Percentiles rank a stretch among this genome's conserved stretches.
Conservation (phyloP, 495 filamentous ascomycete species). For the Hyphodiscus hymeniophilus region DNA sequence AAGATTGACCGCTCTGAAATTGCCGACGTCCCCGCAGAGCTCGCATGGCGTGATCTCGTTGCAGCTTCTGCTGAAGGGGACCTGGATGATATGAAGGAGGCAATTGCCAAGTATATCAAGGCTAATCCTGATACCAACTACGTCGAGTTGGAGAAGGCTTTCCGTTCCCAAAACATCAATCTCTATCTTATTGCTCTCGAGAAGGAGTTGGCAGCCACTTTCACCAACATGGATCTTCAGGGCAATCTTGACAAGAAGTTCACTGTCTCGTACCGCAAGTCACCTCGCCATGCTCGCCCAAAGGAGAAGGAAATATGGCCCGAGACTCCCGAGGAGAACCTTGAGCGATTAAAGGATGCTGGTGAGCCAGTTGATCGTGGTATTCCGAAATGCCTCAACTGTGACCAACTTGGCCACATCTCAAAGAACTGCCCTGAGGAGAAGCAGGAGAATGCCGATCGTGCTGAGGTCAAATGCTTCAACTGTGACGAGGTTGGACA, state of each 20-base stretch:
- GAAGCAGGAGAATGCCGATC: slow-evolving; percentile 35
- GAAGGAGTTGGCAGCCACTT: slow-evolving; percentile 48
- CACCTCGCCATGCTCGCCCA: slow-evolving; percentile 53
- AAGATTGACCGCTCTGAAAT: slow-evolving; percentile 56
- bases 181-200: slow-evolving; percentile 72
- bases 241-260: slow-evolving; percentile 73
- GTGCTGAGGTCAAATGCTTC: slow-evolving; percentile 54
- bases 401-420: slow-evolving; percentile 63
- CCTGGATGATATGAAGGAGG: slow-evolving; percentile 65
- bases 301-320: slow-evolving; percentile 39
- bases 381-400: slow-evolving; percentile 22
- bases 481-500: slow-evolving; percentile 68
- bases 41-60: slow-evolving; percentile 62
- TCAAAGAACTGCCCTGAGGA: slow-evolving; percentile 54
- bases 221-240: slow-evolving; percentile 67
- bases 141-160: slow-evolving; percentile 60
- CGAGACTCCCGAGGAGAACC: too few species aligned
- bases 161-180: slow-evolving; percentile 54
- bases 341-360: slow-evolving; percentile 63
- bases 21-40: slow-evolving; percentile 48
- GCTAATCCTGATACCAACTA: slow-evolving; percentile 58
- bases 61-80: slow-evolving; percentile 56
- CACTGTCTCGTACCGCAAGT: slow-evolving; percentile 59
- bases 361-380: slow-evolving; percentile 55
- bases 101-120: slow-evolving; percentile 68